A percentile compares a stretch with the other conserved stretches of the same genome.
phyloP scores from a whole-genome alignment of 2,329 filamentous ascomycete species.

The Purpureocillium takamizusanense region DNA sequence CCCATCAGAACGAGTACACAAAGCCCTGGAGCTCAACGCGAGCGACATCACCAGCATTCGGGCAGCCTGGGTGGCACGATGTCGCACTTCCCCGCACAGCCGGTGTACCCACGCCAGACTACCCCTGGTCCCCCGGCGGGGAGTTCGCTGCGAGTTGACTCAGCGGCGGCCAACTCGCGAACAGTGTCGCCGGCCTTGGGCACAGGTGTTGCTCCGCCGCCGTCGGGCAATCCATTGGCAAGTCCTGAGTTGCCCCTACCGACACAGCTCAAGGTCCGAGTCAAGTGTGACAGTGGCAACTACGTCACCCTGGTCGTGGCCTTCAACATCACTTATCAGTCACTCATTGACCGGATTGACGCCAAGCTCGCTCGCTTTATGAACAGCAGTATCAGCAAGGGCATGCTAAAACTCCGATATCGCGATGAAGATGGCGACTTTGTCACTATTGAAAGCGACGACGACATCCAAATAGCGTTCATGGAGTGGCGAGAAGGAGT shows the following conservation, averaged over 20 bases:
- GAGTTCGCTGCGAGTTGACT: conserved; percentile 27
- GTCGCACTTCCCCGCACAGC: conserved; percentile 47
- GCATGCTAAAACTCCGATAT: conserved; percentile 80
- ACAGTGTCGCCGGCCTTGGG: conserved; percentile 39
- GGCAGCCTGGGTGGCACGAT: conserved; percentile 42
- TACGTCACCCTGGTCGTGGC: conserved; percentile 94
- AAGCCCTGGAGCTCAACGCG: conserved; percentile 59
- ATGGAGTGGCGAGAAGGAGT: conserved; percentile 80
- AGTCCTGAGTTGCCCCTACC: conserved; percentile 45
- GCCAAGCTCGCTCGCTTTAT: conserved; percentile 87
- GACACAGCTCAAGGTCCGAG: conserved; percentile 88
- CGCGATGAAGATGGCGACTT: conserved; percentile 87
- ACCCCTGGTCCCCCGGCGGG: conserved; percentile 27
- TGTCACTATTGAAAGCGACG: conserved; percentile 88
- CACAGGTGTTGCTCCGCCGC: conserved; percentile 18
- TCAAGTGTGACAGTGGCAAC: conserved; percentile 77
- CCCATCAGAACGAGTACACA: conserved; percentile 62
- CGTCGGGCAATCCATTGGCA: conserved; percentile 20
- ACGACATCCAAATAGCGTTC: conserved; percentile 93
- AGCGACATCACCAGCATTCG: conserved; percentile 42
- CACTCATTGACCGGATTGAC: conserved; percentile 89
- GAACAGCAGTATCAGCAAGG: conserved; percentile 71
- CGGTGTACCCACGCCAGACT: conserved; percentile 39
- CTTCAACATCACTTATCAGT: conserved; percentile 90
- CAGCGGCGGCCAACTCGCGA: conserved; percentile 27